Evolutionary conservation across 2,329 filamentous ascomycete genomes (phyloP), one percentile per base, ranked within the genome.

Genomic region (Colletotrichum paranaense): DNA sequence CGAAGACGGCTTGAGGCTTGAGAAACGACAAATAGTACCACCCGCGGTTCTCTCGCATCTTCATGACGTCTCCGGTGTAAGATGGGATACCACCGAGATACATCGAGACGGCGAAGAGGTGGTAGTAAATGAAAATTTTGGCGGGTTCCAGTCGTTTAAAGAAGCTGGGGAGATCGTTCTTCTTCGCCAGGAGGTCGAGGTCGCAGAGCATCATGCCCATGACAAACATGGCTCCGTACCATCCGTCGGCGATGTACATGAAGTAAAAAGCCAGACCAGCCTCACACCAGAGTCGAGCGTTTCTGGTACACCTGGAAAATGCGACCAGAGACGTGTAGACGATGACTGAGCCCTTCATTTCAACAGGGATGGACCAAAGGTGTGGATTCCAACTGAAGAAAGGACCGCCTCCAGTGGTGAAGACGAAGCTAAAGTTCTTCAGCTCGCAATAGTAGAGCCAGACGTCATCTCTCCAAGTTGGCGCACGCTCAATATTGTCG

Each of bases 1-100:
- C 90, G 76, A 86, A 92, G 12, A 91, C 88, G 1, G 91, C 91
- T 77, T 92, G 90, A 0, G 91, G 90, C 73, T 92, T 92, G 42
- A 81, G 81, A 0, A 83, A 63, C 1, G 81, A 79, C 2, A 75
- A 62, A 76, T 84, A 84, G 74, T 84, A 84, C 72, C 78, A 73
- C 11, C 71, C 71, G 11, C 55, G 71, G 22, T 66, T 70, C 4
- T 60, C 60, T 11, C 71, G 55, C 71, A 73, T 60, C 2, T 32
- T 66, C 16, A 38, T 42, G 22, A 58, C 60, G 16, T 73, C 62
- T 11, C 55, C 62, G 2, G 71, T 73, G 28, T 70, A 67, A 1
- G 71, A 73, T 1, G 71, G 79, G 82, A 78, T 8, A 81, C 83
- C 8, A 78, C 79, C 71, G 78, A 80, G 2, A 74, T 76, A 2